Evolutionary conservation across 208 protist genomes (phyloP), one percentile per base, ranked within the genome.

Genomic region (Leishmania turanica): DNA sequence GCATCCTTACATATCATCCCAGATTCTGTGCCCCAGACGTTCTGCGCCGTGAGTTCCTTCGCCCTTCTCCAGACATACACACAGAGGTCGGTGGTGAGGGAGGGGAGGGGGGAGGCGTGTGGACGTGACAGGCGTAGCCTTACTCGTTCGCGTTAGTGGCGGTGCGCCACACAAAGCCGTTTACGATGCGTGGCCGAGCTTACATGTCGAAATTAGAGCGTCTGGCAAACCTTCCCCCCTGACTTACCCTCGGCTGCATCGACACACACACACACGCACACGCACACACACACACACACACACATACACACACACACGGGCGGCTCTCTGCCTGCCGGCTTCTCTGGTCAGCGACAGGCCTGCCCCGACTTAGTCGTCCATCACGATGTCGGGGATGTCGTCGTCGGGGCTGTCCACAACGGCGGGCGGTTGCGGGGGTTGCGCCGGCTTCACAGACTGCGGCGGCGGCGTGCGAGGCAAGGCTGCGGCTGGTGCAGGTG

Each of bases 361-460:
- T 13, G 31, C 69, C n/a, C 51, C 69, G 45, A 73, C 70, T 81
- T 49, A 86, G 62, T 94, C 91, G 31, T 94, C 89, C 70, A 94
- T 83, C 66, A 88, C 89, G 77, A 94, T 89, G 19, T 94, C 89
- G 0, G 91, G 91, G 49, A 94, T 90, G 27, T 85, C 86, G 47
- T 89, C 85, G 13, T 91, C 81, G 31, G 87, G 76, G 19, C 85
- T 80, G 3, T 78, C 81, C n/a, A 77, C 75, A 34, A 40, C 34
- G 17, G 72, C 21, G 21, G 47, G 65, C 19, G 21, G n/a, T 17
- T 4, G 31, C 19, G 31, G 42, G 13, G 1, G 56, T 56, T 15
- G 40, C 40, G 27, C 27, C 40, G 51, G 31, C 53, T 37, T 53
- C 31, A 21, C 31, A 21, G 37, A 45, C 72, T 81, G 51, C 72